Conservation (phyloP, 805 yeast species). For the Nakazawaea populi region DNA sequence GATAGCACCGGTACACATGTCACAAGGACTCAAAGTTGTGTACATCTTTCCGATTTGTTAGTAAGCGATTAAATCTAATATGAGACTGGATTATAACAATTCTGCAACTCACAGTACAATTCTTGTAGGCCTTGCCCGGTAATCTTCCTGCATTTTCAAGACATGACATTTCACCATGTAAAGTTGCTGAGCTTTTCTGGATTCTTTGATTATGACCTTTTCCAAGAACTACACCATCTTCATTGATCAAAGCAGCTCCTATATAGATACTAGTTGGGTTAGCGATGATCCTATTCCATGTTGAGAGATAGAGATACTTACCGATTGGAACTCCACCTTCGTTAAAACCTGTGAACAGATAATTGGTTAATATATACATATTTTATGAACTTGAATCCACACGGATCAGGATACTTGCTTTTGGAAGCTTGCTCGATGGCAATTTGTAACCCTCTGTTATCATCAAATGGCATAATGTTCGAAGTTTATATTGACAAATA, state of each 20-base stretch:
- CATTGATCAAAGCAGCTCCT: constrained; percentile 67
- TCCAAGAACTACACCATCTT: constrained; percentile 78
- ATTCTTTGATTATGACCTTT: constrained; percentile 88
- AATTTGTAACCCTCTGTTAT: constrained; percentile 55
- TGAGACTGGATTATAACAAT: not conserved
- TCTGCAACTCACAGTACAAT: constrained; percentile 52
- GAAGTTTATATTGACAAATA: too few relatives aligned
- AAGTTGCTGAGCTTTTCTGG: constrained; percentile 75
- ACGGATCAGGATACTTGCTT: constrained; percentile 29
- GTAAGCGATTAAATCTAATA: not conserved
- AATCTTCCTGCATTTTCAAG: constrained; percentile 89
- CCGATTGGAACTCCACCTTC: constrained; percentile 94
- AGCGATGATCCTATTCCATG: not conserved
- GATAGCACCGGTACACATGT: constrained; percentile 94
- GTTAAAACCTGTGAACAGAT: constrained; percentile 39
- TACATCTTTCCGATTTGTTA: constrained; percentile 42
- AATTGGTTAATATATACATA: not conserved
- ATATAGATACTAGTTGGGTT: not conserved
- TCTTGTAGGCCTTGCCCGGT: constrained; percentile 69
- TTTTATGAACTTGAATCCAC: too few relatives aligned
- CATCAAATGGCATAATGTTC: constrained; percentile 47
- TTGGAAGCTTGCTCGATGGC: constrained; percentile 69
- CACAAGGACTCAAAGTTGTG: constrained; percentile 89
- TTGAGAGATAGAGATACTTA: constrained; percentile 16
- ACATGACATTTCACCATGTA: constrained; percentile 91